Percentiles rank a stretch among this genome's conserved stretches.
phyloP scores from a whole-genome alignment of 2,329 filamentous ascomycete genomes.

The Graphiopsis chlorocephala region DNA sequence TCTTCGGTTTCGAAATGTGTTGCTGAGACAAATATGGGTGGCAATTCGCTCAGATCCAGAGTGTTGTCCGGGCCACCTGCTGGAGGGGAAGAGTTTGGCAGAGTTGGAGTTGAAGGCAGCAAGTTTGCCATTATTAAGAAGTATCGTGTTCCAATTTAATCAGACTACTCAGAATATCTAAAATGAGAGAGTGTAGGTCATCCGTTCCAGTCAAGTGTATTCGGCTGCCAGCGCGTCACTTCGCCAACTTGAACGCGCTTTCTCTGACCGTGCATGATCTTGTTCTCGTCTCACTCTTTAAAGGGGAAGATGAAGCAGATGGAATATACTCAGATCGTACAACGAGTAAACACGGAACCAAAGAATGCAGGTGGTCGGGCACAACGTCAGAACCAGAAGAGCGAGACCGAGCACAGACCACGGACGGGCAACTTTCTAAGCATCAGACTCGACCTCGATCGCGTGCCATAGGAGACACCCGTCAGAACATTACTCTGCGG shows the following conservation, averaged over 20 bases:
- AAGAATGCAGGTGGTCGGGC: slow-evolving; percentile 1
- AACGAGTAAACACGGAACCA: neutral
- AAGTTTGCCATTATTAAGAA: neutral
- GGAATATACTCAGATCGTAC: too few relatives aligned
- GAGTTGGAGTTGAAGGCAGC: neutral
- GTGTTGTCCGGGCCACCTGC: neutral
- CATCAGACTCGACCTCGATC: neutral
- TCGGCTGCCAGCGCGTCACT: neutral
- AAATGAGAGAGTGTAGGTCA: neutral
- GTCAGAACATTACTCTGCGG: neutral
- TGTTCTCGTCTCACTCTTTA: neutral
- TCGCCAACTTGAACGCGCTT: neutral
- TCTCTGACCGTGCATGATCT: neutral
- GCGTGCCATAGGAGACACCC: neutral
- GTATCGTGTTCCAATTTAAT: neutral
- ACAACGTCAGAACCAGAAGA: too few relatives aligned
- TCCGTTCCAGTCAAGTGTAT: neutral
- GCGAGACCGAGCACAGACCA: slow-evolving; percentile 13
- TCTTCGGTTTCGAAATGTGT: slow-evolving; percentile 65
- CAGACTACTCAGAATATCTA: neutral
- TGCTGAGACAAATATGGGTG: slow-evolving; percentile 70
- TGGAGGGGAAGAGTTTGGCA: slow-evolving; percentile 2
- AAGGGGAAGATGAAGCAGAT: neutral
- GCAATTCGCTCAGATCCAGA: slow-evolving; percentile 48
- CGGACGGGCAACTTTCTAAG: neutral